Evolutionary conservation across 1,284 basidiomycete genomes (phyloP).

Genomic region (Rhodotorula sp.): DNA sequence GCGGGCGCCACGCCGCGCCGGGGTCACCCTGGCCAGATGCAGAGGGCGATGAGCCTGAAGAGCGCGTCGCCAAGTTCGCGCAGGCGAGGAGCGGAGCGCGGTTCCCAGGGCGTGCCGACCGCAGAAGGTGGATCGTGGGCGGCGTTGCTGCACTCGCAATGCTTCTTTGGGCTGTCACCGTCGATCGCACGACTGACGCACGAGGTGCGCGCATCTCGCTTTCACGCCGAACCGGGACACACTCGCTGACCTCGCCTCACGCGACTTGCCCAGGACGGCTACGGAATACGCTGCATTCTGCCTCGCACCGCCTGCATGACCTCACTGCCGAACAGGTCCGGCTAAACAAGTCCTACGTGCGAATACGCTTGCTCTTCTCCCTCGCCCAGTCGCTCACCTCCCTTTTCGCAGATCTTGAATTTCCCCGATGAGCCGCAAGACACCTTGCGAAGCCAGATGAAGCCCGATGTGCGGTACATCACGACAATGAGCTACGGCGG

Average conservation of each 20-base stretch:
- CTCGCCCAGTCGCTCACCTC: too few species aligned
- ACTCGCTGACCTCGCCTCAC: neutral
- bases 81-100: neutral
- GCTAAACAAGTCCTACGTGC: conserved; percentile 3
- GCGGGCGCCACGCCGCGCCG: neutral
- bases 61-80: neutral
- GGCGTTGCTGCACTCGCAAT: too few species aligned
- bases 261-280: neutral
- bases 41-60: neutral
- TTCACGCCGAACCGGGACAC: too few species aligned
- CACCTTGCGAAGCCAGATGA: conserved; percentile 1
- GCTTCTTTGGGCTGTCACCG: neutral
- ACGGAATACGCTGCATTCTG: neutral
- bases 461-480: conserved; percentile 25
- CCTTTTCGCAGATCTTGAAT: conserved; percentile 3
- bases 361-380: neutral
- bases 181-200: neutral
- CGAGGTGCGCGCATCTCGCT: neutral
- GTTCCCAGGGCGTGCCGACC: neutral
- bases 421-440: conserved; percentile 11
- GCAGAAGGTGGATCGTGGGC: neutral
- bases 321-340: neutral
- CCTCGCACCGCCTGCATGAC: neutral
- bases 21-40: conserved; percentile 2
- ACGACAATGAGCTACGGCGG: conserved; percentile 32